Percentiles rank a stretch among this genome's conserved stretches.
These are phyloP conservation scores for Fusarium heterosporum DNA, from an alignment of 2,329 filamentous ascomycete genomes.

Conservation along the genomic window DNA sequence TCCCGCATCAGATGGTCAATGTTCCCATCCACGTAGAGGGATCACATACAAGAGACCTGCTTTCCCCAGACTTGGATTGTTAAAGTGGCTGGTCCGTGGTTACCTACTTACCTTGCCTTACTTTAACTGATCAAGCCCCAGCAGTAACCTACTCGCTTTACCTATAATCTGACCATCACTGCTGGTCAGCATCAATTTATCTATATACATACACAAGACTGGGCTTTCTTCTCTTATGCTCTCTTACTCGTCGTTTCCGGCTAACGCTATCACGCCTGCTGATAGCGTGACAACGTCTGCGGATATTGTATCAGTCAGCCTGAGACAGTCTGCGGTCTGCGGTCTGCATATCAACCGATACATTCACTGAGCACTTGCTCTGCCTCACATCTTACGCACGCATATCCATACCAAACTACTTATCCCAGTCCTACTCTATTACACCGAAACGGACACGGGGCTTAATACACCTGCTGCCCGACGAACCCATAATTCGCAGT, in stretches of 20 bases:
- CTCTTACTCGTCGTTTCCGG: conserved; percentile 16
- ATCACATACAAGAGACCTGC: conserved; percentile 35
- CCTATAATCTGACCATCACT: conserved; percentile 14
- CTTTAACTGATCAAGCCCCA: conserved; percentile 1
- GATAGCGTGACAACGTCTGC: conserved; percentile 40
- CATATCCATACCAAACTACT: conserved; percentile 27
- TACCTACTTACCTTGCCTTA: conserved; percentile 7
- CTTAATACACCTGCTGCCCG: conserved; percentile 30
- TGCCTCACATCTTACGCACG: conserved; percentile 36
- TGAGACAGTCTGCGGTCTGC: conserved; percentile 26
- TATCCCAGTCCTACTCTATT: conserved; percentile 11
- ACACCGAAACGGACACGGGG: conserved; percentile 30
- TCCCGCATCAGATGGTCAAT: conserved; percentile 30
- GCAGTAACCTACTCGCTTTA: neutral
- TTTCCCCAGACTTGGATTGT: conserved; percentile 28
- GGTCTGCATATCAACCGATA: conserved; percentile 20
- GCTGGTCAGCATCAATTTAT: conserved; percentile 13
- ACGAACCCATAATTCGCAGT: conserved; percentile 36
- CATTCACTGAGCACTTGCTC: conserved; percentile 24
- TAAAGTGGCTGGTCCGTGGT: conserved; percentile 27
- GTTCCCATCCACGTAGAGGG: conserved; percentile 10
- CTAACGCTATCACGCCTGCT: conserved; percentile 21
- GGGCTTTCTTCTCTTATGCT: neutral
- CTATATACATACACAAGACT: conserved; percentile 14
- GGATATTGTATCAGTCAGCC: conserved; percentile 37